phyloP scores from a whole-genome alignment of 306 rosid species.

The Rosa persica region DNA sequence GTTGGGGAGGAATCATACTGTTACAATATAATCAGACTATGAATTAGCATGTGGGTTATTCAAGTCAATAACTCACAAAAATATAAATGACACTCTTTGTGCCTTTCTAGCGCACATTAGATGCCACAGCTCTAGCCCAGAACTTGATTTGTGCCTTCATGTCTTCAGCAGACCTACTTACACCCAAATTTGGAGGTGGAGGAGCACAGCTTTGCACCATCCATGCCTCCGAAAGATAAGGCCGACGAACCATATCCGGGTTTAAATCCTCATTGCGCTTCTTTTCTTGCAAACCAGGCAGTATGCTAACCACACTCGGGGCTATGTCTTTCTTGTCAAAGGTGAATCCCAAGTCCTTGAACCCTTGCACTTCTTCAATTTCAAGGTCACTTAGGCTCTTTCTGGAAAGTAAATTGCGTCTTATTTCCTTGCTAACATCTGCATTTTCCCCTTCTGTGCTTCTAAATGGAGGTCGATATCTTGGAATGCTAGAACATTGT shows the following conservation, averaged over 20 bases:
- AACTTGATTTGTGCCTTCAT: constrained; percentile 78
- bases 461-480: constrained; percentile 26
- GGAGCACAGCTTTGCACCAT: constrained; percentile 54
- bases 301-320: constrained; percentile 64
- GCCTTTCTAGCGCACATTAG: constrained; percentile 61
- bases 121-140: constrained; percentile 93
- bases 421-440: constrained; percentile 51
- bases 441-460: constrained; percentile 32
- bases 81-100: constrained; percentile 10
- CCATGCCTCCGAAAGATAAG: constrained; percentile 95
- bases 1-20: background rate
- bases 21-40: constrained; percentile 9
- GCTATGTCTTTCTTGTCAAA: constrained; percentile 63
- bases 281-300: constrained; percentile 81
- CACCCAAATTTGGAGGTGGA: constrained; percentile 59
- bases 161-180: constrained; percentile 49
- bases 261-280: constrained; percentile 40
- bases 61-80: constrained; percentile 3
- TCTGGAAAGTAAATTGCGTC: constrained; percentile 29
- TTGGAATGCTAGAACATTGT: constrained; percentile 56
- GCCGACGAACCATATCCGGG: constrained; percentile 53
- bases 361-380: constrained; percentile 82
- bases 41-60: background rate
- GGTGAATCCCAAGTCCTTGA: constrained; percentile 86
- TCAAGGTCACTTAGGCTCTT: constrained; percentile 81